Evolutionary conservation across 2,329 filamentous ascomycete genomes (phyloP).

Genomic region (Scytalidium lignicola): DNA sequence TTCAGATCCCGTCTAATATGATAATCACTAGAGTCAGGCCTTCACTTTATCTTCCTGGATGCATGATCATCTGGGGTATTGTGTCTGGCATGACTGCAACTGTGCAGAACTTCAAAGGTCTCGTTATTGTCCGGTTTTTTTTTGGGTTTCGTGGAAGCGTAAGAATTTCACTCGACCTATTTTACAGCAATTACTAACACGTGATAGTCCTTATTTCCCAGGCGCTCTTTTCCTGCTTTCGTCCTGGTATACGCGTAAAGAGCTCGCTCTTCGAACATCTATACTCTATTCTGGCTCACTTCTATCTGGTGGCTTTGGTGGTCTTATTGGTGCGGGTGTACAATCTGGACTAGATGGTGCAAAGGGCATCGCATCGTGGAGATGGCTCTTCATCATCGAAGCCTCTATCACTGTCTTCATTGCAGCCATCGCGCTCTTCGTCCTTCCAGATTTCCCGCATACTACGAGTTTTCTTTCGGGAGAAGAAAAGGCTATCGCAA

Average conservation of each 20-base stretch:
- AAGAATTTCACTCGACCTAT: too few relatives aligned
- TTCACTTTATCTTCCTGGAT: constrained; percentile 3
- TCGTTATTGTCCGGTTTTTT: constrained; percentile 38
- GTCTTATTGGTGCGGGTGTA: constrained; percentile 32
- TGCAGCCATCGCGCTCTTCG: constrained; percentile 14
- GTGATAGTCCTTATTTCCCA: constrained; percentile 34
- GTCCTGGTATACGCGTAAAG: constrained; percentile 42
- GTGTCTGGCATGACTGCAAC: constrained; percentile 38
- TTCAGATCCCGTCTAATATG: constrained; percentile 44
- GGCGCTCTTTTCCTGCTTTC: constrained; percentile 41
- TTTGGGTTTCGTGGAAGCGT: constrained; percentile 38
- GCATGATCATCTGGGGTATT: constrained; percentile 34
- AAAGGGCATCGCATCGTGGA: constrained; percentile 34
- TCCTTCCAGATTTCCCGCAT: constrained; percentile 46
- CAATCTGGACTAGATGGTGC: constrained; percentile 31
- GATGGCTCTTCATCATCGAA: constrained; percentile 38
- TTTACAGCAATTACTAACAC: constrained; percentile 12
- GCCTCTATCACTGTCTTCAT: constrained; percentile 10
- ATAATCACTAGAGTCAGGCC: constrained; percentile 34
- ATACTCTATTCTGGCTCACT: constrained; percentile 33
- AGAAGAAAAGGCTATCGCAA: constrained; percentile 12
- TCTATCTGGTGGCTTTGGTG: constrained; percentile 31
- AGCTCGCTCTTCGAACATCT: constrained; percentile 28
- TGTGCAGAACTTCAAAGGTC: constrained; percentile 30
- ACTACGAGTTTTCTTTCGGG: constrained; percentile 13